Percentiles rank a stretch among this genome's conserved stretches.
These are phyloP conservation scores for Extremus antarcticus DNA, from an alignment of 495 filamentous ascomycete genomes.

Conservation along the genomic window DNA sequence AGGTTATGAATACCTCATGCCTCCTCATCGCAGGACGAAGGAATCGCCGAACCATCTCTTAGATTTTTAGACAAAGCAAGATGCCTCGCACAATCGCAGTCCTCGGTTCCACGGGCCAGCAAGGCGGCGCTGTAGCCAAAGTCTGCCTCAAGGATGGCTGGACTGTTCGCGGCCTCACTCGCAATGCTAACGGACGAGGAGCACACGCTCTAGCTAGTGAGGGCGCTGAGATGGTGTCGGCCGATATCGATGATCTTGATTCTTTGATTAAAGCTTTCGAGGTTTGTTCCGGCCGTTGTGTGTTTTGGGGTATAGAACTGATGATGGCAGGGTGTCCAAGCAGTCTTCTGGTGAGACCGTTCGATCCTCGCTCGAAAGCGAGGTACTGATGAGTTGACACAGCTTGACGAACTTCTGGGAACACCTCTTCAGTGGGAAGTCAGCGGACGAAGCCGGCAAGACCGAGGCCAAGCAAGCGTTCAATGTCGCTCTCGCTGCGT, in stretches of 20 bases:
- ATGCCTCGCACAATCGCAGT: slow-evolving; percentile 11
- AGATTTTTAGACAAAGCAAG: not conserved
- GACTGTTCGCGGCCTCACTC: slow-evolving; percentile 16
- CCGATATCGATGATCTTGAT: slow-evolving; percentile 13
- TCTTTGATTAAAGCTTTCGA: slow-evolving; percentile 15
- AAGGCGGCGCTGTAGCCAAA: slow-evolving; percentile 12
- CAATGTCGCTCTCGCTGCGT: slow-evolving; percentile 27
- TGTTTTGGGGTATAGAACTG: not conserved
- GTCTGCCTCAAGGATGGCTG: slow-evolving; percentile 9
- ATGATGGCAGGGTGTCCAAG: slow-evolving; percentile 3
- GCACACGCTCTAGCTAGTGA: slow-evolving; percentile 8
- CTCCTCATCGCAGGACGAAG: too few species aligned
- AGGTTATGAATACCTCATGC: not conserved
- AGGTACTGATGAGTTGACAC: too few species aligned
- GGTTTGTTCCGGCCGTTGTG: slow-evolving; percentile 1
- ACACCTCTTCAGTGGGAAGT: not conserved
- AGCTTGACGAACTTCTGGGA: not conserved
- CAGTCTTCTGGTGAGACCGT: slow-evolving; percentile 8
- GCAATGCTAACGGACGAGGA: slow-evolving; percentile 4
- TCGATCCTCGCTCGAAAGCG: not conserved
- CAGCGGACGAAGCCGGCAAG: slow-evolving; percentile 6
- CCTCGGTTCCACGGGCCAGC: slow-evolving; percentile 11
- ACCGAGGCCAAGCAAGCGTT: slow-evolving; percentile 19
- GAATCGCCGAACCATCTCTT: not conserved
- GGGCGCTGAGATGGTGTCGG: slow-evolving; percentile 14